Conservation (phyloP, 768 basidiomycete genomes). For the Leccinum longicurvipes region DNA sequence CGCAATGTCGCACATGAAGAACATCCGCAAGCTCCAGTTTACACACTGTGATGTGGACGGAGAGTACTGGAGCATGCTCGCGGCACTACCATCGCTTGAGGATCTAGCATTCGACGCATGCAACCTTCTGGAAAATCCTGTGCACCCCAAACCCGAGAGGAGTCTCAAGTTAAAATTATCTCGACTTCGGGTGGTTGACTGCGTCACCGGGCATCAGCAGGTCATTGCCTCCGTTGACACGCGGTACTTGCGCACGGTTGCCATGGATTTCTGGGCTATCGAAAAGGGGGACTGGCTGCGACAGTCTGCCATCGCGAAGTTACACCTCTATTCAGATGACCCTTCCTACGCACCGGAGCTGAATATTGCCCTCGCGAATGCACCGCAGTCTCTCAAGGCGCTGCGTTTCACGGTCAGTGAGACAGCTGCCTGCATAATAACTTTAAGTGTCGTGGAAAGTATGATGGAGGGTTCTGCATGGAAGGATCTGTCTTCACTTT, state of each 20-base stretch:
- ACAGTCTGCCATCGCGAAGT: background rate
- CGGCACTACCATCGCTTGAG: background rate
- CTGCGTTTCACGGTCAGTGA: background rate
- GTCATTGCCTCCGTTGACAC: background rate
- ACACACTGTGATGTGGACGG: background rate
- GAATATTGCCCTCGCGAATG: background rate
- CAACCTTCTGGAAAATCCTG: background rate
- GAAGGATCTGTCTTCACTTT: background rate
- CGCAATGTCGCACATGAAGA: background rate
- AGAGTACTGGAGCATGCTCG: background rate
- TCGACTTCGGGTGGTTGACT: background rate
- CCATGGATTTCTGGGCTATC: background rate
- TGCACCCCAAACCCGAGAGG: background rate
- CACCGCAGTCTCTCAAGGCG: background rate
- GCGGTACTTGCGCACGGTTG: background rate
- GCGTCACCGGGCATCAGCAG: background rate
- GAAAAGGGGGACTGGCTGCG: background rate
- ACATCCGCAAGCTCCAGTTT: background rate
- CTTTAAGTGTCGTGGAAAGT: background rate
- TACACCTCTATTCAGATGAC: background rate
- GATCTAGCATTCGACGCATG: background rate
- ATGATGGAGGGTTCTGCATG: background rate
- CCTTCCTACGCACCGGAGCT: background rate
- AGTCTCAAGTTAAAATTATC: background rate
- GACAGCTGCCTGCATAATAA: background rate